phyloP scores from a whole-genome alignment of 2,329 filamentous ascomycete species.

The Monilinia fructicola region DNA sequence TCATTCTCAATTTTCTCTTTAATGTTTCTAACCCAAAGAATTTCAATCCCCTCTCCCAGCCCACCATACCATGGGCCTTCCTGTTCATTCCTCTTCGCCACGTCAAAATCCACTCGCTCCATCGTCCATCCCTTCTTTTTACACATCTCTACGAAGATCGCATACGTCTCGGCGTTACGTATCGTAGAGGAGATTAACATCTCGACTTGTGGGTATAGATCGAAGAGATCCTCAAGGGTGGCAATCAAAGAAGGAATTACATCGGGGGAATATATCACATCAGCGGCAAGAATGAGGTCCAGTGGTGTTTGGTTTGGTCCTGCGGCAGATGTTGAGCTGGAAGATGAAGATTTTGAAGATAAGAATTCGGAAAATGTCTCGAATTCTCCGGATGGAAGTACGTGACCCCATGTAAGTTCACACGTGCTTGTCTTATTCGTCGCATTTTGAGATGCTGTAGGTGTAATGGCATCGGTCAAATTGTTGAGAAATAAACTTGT shows the following conservation, averaged over 20 bases:
- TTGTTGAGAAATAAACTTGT: constrained; percentile 69
- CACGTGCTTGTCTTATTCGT: constrained; percentile 55
- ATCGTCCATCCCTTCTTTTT: constrained; percentile 43
- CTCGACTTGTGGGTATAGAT: constrained; percentile 53
- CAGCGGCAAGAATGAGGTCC: constrained; percentile 71
- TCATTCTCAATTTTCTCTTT: neutral
- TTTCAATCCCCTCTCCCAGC: constrained; percentile 16
- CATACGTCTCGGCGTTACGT: constrained; percentile 68
- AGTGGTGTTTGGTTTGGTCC: constrained; percentile 43
- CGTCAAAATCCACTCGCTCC: constrained; percentile 46
- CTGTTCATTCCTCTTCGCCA: constrained; percentile 47
- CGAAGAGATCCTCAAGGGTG: constrained; percentile 63
- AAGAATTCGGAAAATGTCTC: constrained; percentile 16
- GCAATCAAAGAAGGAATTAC: constrained; percentile 63
- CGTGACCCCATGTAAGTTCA: constrained; percentile 50
- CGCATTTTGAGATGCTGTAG: neutral
- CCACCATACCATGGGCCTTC: constrained; percentile 61
- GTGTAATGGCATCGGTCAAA: constrained; percentile 42
- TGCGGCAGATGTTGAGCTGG: neutral
- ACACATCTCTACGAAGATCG: constrained; percentile 61
- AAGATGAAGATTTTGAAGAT: constrained; percentile 12
- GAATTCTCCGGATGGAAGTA: constrained; percentile 43
- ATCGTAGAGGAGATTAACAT: constrained; percentile 70
- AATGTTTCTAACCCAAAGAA: constrained; percentile 15
- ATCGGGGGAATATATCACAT: constrained; percentile 72